Evolutionary conservation across 73 alveolate genomes (phyloP).

Genomic region (Blepharisma japonicum): DNA sequence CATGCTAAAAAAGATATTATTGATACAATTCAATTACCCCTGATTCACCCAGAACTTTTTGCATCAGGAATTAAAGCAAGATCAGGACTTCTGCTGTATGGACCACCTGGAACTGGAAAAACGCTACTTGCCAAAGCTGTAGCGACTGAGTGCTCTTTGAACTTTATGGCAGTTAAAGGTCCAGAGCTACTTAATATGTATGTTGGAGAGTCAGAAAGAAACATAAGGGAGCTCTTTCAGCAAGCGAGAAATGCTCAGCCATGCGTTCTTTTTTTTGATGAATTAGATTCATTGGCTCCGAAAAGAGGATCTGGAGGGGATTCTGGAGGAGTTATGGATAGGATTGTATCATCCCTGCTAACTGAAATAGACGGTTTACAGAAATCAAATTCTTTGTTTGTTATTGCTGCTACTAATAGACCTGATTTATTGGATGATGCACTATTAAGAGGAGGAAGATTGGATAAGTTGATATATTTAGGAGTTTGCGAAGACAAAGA

Average conservation of each 20-base stretch:
- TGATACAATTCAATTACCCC: constrained; percentile 74
- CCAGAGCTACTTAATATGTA: constrained; percentile 92
- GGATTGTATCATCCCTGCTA: constrained; percentile 85
- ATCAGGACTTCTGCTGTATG: constrained; percentile 87
- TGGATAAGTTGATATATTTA: constrained; percentile 82
- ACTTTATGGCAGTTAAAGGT: constrained; percentile 91
- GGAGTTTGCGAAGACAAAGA: constrained; percentile 46
- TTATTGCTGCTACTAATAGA: constrained; percentile 93
- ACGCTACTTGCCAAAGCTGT: constrained; percentile 87
- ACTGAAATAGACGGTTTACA: constrained; percentile 81
- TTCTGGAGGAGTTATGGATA: constrained; percentile 86
- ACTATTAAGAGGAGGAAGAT: constrained; percentile 86
- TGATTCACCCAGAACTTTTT: constrained; percentile 74
- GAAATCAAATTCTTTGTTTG: constrained; percentile 48
- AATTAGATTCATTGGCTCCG: constrained; percentile 92
- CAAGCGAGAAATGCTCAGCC: constrained; percentile 86
- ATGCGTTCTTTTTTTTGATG: constrained; percentile 93
- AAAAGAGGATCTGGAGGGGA: constrained; percentile 81
- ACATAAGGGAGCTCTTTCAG: constrained; percentile 87
- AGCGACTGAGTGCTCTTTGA: constrained; percentile 79
- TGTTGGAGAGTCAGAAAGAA: constrained; percentile 93
- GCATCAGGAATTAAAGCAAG: constrained; percentile 64
- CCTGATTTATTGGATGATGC: constrained; percentile 90
- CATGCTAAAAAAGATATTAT: constrained; percentile 79
- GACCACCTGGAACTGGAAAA: constrained; percentile 96